These are phyloP conservation scores for Inga oerstediana DNA, from an alignment of 306 rosid species.

Conservation along the genomic window DNA sequence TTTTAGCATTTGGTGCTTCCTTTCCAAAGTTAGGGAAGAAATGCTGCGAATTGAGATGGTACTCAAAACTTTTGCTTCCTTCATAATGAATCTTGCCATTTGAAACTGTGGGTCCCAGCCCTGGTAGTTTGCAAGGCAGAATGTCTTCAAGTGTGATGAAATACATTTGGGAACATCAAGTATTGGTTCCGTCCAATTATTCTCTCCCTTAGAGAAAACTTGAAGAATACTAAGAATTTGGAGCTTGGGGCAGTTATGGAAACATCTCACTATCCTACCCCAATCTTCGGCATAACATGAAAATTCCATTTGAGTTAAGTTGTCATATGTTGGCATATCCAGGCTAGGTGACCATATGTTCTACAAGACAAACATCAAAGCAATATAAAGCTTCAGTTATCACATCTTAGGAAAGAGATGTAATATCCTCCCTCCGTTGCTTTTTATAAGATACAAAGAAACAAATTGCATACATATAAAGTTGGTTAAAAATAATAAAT, in stretches of 20 bases:
- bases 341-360: not conserved
- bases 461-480: no score
- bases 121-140: accelerated
- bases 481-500: no score
- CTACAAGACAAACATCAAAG: not conserved
- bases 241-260: not conserved
- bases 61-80: slow-evolving; percentile 18
- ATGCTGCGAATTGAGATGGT: not conserved
- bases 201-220: not conserved
- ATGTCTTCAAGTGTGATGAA: not conserved
- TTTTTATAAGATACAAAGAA: no score
- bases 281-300: not conserved
- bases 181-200: not conserved
- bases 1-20: not conserved
- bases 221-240: not conserved
- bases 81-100: not conserved
- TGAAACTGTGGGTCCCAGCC: not conserved
- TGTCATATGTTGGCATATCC: not conserved
- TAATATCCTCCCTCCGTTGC: not conserved
- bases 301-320: not conserved
- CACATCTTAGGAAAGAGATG: not conserved
- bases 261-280: not conserved
- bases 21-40: no score
- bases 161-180: not conserved
- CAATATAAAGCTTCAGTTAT: not conserved